Base-by-base conservation (phyloP, 768 basidiomycete species). In the Tylopilus sp. region DNA sequence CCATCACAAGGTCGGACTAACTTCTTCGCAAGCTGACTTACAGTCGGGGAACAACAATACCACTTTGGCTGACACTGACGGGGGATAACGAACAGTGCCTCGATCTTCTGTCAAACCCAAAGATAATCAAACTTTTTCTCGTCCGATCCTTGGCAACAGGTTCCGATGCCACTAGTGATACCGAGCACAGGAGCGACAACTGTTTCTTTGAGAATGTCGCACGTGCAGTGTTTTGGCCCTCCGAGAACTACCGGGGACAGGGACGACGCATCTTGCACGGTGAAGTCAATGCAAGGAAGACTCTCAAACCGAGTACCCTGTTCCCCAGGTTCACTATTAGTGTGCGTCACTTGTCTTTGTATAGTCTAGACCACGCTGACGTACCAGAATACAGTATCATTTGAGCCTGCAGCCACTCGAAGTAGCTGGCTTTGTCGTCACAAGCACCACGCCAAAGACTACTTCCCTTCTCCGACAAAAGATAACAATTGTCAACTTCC, bases 31-130 rank as follows among this genome's bases (percentile, higher is more conserved):
- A 83, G 81, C 68, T 80, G 12, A 73, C 69, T 5, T 82, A 74
- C 61, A 72, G 79, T 12, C 61, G 75, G n/a, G 79, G 78, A 7
- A 75, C 77, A 8, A 72, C 75, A 0, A 71, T 83, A 5, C 81
- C 81, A 9, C 62, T 85, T 8, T 62, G 68, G 38, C 51, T 83
- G n/a, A 78, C 76, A 3, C 56, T 83, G 28, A 68, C 58, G 21
- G 69, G 77, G 22, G 53, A 62, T 2, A 77, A 82, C 60, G 57
- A 69, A 11, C 76, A 78, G 18, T 78, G 76, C 0, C 70, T 83
- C 10, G 80, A 82, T 52, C 58, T 80, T 4, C 69, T 83, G 7
- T 68, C 77, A 13, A 66, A 57, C 21, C 72, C 76, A 0, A 62
- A 62, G 8, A 71, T 75, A 2, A 63, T 79, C 9, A 65, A 65